Evolutionary conservation across 495 filamentous ascomycete species (phyloP).

Genomic region (Aspergillus cavernicola): DNA sequence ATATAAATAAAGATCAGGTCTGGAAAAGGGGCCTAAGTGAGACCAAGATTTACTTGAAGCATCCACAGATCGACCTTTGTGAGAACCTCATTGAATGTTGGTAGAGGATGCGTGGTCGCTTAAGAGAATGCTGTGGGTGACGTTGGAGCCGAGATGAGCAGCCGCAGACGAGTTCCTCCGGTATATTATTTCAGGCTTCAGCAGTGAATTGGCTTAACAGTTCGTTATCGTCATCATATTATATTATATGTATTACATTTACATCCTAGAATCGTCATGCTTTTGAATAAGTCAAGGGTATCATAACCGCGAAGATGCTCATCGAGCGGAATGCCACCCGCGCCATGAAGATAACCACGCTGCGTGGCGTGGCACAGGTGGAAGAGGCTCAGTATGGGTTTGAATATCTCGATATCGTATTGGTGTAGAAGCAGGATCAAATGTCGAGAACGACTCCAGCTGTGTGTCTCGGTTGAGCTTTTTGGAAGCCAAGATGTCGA

Average conservation of each 20-base stretch:
- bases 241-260: neutral
- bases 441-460: neutral
- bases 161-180: no score
- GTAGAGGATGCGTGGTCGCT: no score
- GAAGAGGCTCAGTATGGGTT: constrained; percentile 1
- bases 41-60: neutral
- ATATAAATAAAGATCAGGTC: neutral
- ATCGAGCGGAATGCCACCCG: neutral
- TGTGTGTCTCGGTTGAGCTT: constrained; percentile 1
- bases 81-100: no score
- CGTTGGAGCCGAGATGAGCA: no score
- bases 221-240: no score
- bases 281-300: neutral
- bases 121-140: no score
- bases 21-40: neutral
- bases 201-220: no score
- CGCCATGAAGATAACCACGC: neutral
- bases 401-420: neutral
- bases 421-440: neutral
- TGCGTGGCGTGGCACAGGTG: neutral
- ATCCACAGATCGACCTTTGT: neutral
- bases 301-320: neutral
- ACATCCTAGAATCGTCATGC: neutral
- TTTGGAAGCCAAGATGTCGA: constrained; percentile 8
- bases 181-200: no score